Percentiles rank a stretch among this genome's conserved stretches.
These are phyloP conservation scores for Colletotrichum eremochloae DNA, from an alignment of 2,329 filamentous ascomycete genomes.

Conservation along the genomic window DNA sequence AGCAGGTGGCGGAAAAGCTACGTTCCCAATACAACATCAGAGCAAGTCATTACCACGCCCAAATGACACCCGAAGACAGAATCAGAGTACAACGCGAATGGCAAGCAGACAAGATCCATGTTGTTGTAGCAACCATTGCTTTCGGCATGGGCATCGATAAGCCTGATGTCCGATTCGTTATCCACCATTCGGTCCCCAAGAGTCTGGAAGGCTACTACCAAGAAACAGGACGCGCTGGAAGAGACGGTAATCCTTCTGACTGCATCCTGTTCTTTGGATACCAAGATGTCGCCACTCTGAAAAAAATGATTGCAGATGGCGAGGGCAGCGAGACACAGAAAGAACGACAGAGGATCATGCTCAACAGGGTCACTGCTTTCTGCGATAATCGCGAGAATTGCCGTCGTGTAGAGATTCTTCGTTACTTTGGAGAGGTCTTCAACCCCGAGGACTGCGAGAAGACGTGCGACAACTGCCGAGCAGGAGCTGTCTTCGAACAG, in stretches of 20 bases:
- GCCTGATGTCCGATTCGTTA: slow-evolving; percentile 93
- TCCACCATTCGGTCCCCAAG: slow-evolving; percentile 93
- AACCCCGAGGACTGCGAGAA: slow-evolving; percentile 76
- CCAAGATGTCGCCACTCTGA: slow-evolving; percentile 78
- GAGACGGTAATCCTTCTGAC: slow-evolving; percentile 87
- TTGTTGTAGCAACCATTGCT: slow-evolving; percentile 97
- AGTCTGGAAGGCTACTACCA: slow-evolving; percentile 98
- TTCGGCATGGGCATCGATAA: slow-evolving; percentile 99
- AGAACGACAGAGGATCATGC: slow-evolving; percentile 85
- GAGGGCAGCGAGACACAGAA: slow-evolving; percentile 85
- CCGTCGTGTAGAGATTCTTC: slow-evolving; percentile 86
- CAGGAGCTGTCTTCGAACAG: slow-evolving; percentile 76
- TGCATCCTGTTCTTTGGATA: slow-evolving; percentile 94
- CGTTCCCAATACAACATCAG: slow-evolving; percentile 71
- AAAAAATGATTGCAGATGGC: slow-evolving; percentile 85
- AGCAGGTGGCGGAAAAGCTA: slow-evolving; percentile 81
- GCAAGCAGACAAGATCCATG: slow-evolving; percentile 84
- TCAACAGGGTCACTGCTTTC: slow-evolving; percentile 86
- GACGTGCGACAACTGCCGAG: slow-evolving; percentile 91
- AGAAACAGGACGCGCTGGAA: slow-evolving; percentile 93
- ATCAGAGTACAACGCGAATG: slow-evolving; percentile 80
- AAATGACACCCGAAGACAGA: slow-evolving; percentile 77
- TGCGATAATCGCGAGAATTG: slow-evolving; percentile 93
- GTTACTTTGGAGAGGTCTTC: slow-evolving; percentile 95
- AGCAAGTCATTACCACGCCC: slow-evolving; percentile 89